Percentiles rank a stretch among this genome's conserved stretches.
Conservation (phyloP, 257 asterid species). For the Cynanchum wilfordii region DNA sequence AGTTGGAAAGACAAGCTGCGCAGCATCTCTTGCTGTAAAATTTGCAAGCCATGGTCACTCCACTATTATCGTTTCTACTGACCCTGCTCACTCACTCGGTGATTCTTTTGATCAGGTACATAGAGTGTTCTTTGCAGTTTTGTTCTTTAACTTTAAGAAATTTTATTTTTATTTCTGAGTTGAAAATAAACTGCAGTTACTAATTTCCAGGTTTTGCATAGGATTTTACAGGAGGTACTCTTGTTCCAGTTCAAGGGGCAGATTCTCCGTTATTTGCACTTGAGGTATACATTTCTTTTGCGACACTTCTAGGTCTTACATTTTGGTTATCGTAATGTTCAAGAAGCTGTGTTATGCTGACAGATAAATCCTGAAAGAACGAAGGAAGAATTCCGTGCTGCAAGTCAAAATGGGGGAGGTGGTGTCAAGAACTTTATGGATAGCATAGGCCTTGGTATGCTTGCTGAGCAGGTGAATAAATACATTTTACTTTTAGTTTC, state of each 20-base stretch:
- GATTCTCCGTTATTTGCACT: conserved; percentile 66
- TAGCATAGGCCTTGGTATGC: conserved; percentile 64
- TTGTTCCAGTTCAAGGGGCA: conserved; percentile 64
- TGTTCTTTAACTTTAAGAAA: background rate
- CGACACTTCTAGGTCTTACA: conserved; percentile 1
- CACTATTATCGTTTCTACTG: conserved; percentile 61
- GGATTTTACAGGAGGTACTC: conserved; percentile 72
- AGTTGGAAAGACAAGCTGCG: conserved; percentile 81
- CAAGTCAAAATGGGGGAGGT: conserved; percentile 32
- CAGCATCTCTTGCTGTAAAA: conserved; percentile 77
- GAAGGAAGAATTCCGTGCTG: conserved; percentile 47
- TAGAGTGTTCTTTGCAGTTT: background rate
- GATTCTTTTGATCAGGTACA: conserved; percentile 76
- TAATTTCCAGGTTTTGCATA: conserved; percentile 15
- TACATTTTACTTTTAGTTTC: conserved; percentile 1
- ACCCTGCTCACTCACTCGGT: conserved; percentile 76
- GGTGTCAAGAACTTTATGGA: conserved; percentile 52
- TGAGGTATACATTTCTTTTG: conserved; percentile 40
- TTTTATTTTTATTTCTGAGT: background rate
- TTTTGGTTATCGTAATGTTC: conserved; percentile 10
- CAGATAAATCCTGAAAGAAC: conserved; percentile 62
- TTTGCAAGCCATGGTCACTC: conserved; percentile 65
- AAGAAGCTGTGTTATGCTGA: conserved; percentile 5
- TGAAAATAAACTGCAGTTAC: background rate
- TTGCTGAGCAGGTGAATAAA: conserved; percentile 52